These are phyloP conservation scores for Dictyostelium intermedium DNA, from an alignment of 78 protist genomes.

Conservation along the genomic window DNA sequence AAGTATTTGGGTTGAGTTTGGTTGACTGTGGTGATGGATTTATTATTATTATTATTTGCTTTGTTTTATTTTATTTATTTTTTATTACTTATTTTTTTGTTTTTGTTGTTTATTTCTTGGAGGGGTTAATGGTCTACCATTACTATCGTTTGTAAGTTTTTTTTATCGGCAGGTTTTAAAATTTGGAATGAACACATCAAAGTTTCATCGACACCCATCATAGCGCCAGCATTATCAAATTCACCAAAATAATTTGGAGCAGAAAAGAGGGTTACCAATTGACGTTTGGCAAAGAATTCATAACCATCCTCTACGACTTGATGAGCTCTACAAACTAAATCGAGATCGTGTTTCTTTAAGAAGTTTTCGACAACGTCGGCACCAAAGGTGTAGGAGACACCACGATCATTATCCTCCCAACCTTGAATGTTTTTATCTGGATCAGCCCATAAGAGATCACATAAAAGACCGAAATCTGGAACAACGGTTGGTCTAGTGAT, in stretches of 20 bases:
- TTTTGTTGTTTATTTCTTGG: slow-evolving; percentile 77
- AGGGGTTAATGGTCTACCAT: slow-evolving; percentile 80
- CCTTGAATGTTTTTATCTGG: slow-evolving; percentile 97
- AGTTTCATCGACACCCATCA: slow-evolving; percentile 99
- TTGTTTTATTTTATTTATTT: background rate
- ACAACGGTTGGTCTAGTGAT: slow-evolving; percentile 98
- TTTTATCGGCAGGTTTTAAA: slow-evolving; percentile 96
- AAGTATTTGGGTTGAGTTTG: background rate
- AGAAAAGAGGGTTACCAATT: slow-evolving; percentile 98
- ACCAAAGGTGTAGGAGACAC: slow-evolving; percentile 99
- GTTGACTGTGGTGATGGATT: background rate
- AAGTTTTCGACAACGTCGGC: slow-evolving; percentile 95
- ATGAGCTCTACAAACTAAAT: slow-evolving; percentile 98
- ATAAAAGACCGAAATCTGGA: slow-evolving; percentile 98
- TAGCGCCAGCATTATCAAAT: slow-evolving; percentile 99
- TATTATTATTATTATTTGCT: too few species aligned
- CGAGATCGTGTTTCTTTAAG: slow-evolving; percentile 95
- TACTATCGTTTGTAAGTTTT: slow-evolving; percentile 37
- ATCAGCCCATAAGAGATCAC: slow-evolving; percentile 99
- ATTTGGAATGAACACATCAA: slow-evolving; percentile 99
- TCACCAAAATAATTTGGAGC: slow-evolving; percentile 99
- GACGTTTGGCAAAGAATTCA: slow-evolving; percentile 98
- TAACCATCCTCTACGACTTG: slow-evolving; percentile 99
- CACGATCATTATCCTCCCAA: slow-evolving; percentile 99
- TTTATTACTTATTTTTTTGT: slow-evolving; percentile 21